Evolutionary conservation across 176 grass and related monocot genomes (phyloP).

Genomic region (Rhynchospora pubera): DNA sequence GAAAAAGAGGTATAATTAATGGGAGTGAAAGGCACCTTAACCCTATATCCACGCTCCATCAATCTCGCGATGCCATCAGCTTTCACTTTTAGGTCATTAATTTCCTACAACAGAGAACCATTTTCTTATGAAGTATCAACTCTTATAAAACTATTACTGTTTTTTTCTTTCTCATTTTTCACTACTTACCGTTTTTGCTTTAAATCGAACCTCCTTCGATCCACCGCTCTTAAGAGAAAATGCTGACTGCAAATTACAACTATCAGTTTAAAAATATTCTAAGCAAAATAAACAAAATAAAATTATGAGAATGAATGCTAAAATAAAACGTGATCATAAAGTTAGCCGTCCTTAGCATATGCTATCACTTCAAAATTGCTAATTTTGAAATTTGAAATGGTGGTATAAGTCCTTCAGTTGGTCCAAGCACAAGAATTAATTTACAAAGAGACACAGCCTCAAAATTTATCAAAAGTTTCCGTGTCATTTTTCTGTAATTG

Average conservation of each 20-base stretch:
- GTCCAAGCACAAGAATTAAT: neutral
- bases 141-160: neutral
- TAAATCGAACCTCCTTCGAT: conserved; percentile 24
- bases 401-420: neutral
- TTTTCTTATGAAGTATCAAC: neutral
- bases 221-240: conserved; percentile 14
- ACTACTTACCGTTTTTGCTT: conserved; percentile 24
- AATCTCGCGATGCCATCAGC: conserved; percentile 17
- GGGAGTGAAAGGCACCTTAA: conserved; percentile 14
- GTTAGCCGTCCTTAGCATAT: neutral
- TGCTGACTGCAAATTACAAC: conserved; percentile 23
- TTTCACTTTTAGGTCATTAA: conserved; percentile 24
- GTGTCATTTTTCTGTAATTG: neutral
- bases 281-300: neutral
- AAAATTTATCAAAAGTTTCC: neutral
- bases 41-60: conserved; percentile 23
- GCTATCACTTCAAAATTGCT: neutral
- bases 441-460: neutral
- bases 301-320: neutral
- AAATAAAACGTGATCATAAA: neutral
- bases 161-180: neutral
- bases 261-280: neutral
- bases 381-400: neutral
- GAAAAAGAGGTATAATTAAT: conserved; percentile 3
- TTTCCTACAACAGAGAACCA: conserved; percentile 13